A percentile compares a stretch with the other conserved stretches of the same genome.
phyloP scores from a whole-genome alignment of 331 rosid genomes.

The Rosa hybrid region DNA sequence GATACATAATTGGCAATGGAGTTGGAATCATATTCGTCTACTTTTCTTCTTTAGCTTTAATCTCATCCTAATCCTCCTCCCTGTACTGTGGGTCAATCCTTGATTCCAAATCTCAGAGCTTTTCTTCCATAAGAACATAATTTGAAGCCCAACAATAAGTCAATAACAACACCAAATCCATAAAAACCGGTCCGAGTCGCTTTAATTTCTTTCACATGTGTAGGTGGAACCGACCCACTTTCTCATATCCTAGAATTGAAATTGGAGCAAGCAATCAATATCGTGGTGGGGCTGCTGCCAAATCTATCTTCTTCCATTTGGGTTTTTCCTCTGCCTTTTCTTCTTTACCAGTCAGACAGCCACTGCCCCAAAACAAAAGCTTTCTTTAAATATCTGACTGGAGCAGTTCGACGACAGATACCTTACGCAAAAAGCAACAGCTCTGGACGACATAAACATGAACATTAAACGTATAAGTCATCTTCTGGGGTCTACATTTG shows the following conservation, averaged over 20 bases:
- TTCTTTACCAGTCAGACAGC: neutral
- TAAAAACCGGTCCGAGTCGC: constrained; percentile 18
- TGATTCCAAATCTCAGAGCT: neutral
- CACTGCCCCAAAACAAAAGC: constrained; percentile 11
- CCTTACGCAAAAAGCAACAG: constrained; percentile 3
- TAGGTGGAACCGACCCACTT: constrained; percentile 37
- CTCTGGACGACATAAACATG: neutral
- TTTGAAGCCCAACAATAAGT: neutral
- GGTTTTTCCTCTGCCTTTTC: neutral
- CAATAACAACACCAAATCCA: constrained; percentile 17
- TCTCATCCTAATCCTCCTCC: neutral
- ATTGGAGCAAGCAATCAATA: constrained; percentile 18
- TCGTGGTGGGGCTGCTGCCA: constrained; percentile 30
- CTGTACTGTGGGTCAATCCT: constrained; percentile 6
- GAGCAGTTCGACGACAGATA: constrained; percentile 22
- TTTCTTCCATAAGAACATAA: constrained; percentile 20
- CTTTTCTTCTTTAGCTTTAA: constrained; percentile 13
- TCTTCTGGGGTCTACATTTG: constrained; percentile 22
- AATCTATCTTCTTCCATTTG: constrained; percentile 22
- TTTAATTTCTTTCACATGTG: constrained; percentile 15
- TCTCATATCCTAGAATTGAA: neutral
- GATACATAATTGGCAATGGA: neutral
- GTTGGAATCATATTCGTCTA: constrained; percentile 18
- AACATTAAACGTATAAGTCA: constrained; percentile 3
- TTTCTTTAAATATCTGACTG: constrained; percentile 2